These are phyloP conservation scores for Nicotiana tabacum DNA, from an alignment of 257 asterid species.

Conservation along the genomic window DNA sequence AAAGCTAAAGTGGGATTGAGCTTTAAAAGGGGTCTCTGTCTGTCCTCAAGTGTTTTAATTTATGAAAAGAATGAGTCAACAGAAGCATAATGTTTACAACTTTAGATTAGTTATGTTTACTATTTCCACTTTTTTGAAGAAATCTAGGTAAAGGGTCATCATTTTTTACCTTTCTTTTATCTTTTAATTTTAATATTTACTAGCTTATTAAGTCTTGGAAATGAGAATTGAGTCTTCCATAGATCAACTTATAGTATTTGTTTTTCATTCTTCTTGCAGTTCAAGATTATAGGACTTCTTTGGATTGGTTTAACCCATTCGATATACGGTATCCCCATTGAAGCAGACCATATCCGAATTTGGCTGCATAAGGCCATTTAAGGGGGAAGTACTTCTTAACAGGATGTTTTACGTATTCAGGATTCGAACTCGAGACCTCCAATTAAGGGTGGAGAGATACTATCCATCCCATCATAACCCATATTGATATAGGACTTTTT, in stretches of 20 bases:
- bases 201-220: neutral
- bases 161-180: slow-evolving; percentile 1
- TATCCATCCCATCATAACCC: too few species aligned
- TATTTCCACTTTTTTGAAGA: slow-evolving; percentile 22
- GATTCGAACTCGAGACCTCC: too few species aligned
- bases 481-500: too few species aligned
- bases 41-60: slow-evolving; percentile 9
- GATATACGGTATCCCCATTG: too few species aligned
- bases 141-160: slow-evolving; percentile 22
- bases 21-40: slow-evolving; percentile 24
- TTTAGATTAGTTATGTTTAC: slow-evolving; percentile 23
- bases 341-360: too few species aligned
- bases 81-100: slow-evolving; percentile 15
- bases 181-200: neutral
- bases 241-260: neutral
- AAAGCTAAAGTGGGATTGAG: slow-evolving; percentile 26
- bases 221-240: neutral
- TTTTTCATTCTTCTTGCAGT: neutral
- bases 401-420: too few species aligned
- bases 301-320: too few species aligned
- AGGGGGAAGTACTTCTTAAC: too few species aligned
- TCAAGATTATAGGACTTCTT: neutral
- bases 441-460: accelerated
- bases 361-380: too few species aligned
- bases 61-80: slow-evolving; percentile 33